Conservation (phyloP, 805 yeast species). For the Yarrowia hollandica region DNA sequence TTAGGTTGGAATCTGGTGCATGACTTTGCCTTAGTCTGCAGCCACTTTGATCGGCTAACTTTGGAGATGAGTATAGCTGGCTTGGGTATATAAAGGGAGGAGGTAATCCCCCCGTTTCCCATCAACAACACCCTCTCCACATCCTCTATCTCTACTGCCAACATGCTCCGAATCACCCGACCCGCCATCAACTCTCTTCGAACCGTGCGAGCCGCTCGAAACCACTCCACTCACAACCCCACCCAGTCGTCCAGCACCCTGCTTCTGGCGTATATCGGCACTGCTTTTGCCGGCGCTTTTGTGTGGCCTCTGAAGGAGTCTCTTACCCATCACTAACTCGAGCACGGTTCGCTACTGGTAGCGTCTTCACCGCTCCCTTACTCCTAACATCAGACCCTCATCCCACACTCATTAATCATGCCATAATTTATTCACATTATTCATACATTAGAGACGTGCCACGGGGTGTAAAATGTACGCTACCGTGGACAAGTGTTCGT, state of each 20-base stretch:
- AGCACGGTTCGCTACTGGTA: too few species aligned
- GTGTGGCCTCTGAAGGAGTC: constrained; percentile 28
- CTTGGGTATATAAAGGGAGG: not conserved
- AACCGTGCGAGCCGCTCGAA: not conserved
- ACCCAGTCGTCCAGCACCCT: constrained; percentile 11
- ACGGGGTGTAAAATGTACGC: too few species aligned
- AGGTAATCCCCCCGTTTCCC: not conserved
- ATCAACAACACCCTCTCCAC: not conserved
- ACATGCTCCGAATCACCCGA: constrained; percentile 10
- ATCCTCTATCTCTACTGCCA: not conserved
- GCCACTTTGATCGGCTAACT: constrained; percentile 23
- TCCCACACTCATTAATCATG: constrained; percentile 4
- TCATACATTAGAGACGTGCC: not conserved
- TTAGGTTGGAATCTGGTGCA: constrained; percentile 4
- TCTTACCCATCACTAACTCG: constrained; percentile 1
- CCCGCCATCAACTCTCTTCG: not conserved
- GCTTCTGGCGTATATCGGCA: constrained; percentile 11
- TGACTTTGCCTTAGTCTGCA: constrained; percentile 12
- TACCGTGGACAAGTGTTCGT: too few species aligned
- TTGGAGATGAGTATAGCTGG: not conserved
- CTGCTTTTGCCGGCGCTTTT: constrained; percentile 24
- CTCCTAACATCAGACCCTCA: too few species aligned
- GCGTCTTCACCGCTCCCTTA: too few species aligned
- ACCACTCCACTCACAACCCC: constrained; percentile 8
- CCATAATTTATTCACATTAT: constrained; percentile 6